Conservation (phyloP, 164 flowering plant genomes). For the Hamamelis virginiana region DNA sequence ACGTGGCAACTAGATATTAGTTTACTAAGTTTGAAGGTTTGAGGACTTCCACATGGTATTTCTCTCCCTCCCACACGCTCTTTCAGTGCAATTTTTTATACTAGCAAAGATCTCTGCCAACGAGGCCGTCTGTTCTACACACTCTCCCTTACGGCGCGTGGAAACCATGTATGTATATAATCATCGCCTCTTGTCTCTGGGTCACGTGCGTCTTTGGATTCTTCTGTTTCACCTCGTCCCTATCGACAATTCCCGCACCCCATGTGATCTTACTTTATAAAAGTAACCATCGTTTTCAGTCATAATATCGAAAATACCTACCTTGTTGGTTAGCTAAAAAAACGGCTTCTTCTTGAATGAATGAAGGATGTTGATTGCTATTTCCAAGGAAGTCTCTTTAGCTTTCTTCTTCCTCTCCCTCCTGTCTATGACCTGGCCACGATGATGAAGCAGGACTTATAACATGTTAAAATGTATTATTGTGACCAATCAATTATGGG, state of each 20-base stretch:
- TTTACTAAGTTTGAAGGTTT: too few relatives aligned
- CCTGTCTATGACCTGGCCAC: constrained; percentile 3
- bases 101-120: too few relatives aligned
- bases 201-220: constrained; percentile 44
- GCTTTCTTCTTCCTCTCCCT: neutral
- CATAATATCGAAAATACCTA: constrained; percentile 19
- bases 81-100: too few relatives aligned
- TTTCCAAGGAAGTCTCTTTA: constrained; percentile 1
- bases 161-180: too few relatives aligned
- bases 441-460: neutral
- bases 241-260: constrained; percentile 10
- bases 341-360: neutral
- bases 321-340: neutral
- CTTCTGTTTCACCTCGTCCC: constrained; percentile 15
- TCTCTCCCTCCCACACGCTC: too few relatives aligned
- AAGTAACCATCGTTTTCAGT: constrained; percentile 3
- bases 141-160: too few relatives aligned
- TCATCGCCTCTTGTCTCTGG: constrained; percentile 3
- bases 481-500: neutral
- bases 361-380: constrained; percentile 2
- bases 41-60: too few relatives aligned
- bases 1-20: too few relatives aligned
- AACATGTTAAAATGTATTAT: neutral
- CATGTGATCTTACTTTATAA: constrained; percentile 23
- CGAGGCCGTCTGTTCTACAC: too few relatives aligned